phyloP scores from a whole-genome alignment of 2,329 filamentous ascomycete genomes.

The Fusarium cyanostomum region DNA sequence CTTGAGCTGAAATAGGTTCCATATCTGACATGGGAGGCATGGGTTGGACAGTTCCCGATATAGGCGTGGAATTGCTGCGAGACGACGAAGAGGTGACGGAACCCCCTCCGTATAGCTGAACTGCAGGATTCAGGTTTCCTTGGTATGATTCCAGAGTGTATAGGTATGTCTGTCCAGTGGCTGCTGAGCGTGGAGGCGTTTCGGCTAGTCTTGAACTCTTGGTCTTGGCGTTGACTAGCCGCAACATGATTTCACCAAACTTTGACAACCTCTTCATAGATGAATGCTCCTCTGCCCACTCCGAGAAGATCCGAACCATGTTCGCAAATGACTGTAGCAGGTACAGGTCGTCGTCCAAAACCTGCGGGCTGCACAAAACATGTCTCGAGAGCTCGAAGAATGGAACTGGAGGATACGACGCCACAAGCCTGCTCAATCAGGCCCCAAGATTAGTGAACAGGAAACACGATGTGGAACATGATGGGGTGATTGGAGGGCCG shows the following conservation, averaged over 20 bases:
- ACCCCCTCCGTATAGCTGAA: constrained; percentile 4
- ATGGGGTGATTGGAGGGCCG: no score
- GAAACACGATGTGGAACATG: neutral
- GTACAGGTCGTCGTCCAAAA: neutral
- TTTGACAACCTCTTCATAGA: constrained; percentile 6
- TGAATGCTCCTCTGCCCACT: constrained; percentile 4
- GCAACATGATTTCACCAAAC: constrained; percentile 4
- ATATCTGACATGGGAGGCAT: neutral
- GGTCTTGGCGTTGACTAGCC: neutral
- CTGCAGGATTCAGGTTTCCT: neutral
- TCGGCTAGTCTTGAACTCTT: neutral
- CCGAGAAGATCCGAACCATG: neutral
- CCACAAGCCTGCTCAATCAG: constrained; percentile 1
- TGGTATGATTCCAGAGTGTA: neutral
- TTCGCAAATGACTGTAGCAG: neutral
- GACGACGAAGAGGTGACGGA: constrained; percentile 6
- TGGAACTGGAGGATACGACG: constrained; percentile 11
- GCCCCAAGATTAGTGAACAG: neutral
- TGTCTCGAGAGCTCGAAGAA: constrained; percentile 14
- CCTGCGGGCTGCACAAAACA: neutral
- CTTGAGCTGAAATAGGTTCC: neutral
- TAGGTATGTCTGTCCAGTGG: neutral
- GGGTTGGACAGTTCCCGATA: constrained; percentile 4
- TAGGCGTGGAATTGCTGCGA: constrained; percentile 8
- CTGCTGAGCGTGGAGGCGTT: neutral